A percentile compares a stretch with the other conserved stretches of the same genome.
Conservation (phyloP, 371 early-diverging fungal species). For the Mortierella sp. region DNA sequence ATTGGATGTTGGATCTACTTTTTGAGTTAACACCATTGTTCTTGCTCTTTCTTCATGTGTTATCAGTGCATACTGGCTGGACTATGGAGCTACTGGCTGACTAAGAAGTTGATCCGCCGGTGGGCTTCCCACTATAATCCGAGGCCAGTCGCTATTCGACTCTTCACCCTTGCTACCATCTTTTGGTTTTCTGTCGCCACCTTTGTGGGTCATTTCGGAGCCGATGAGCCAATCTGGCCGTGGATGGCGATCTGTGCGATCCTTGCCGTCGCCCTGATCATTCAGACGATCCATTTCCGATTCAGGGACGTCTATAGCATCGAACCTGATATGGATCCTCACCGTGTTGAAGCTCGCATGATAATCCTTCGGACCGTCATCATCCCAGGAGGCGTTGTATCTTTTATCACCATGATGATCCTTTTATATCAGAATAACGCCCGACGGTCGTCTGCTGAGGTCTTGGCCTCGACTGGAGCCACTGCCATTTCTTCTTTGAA, state of each 20-base stretch:
- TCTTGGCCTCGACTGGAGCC: slow-evolving; percentile 56
- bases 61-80: slow-evolving; percentile 63
- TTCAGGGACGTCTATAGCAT: slow-evolving; percentile 59
- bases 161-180: slow-evolving; percentile 62
- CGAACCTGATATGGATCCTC: slow-evolving; percentile 55
- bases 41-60: background rate
- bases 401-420: slow-evolving; percentile 63
- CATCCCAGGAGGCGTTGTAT: slow-evolving; percentile 60
- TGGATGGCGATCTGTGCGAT: slow-evolving; percentile 64
- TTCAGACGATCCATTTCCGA: slow-evolving; percentile 61
- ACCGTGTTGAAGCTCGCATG: slow-evolving; percentile 52
- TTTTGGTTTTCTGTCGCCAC: slow-evolving; percentile 63
- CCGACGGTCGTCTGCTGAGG: slow-evolving; percentile 58
- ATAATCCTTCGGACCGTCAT: slow-evolving; percentile 61
- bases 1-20: background rate
- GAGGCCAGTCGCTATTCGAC: slow-evolving; percentile 64
- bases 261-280: slow-evolving; percentile 58
- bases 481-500: slow-evolving; percentile 42
- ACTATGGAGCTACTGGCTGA: slow-evolving; percentile 69
- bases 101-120: slow-evolving; percentile 67
- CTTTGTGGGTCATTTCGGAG: slow-evolving; percentile 56
- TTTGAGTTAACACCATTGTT: background rate
- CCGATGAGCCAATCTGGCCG: slow-evolving; percentile 60
- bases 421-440: slow-evolving; percentile 59
- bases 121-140: slow-evolving; percentile 72